Percentiles rank a stretch among this genome's conserved stretches.
Evolutionary conservation across 2,329 filamentous ascomycete genomes (phyloP).

Genomic region (Botrytis sinoallii): DNA sequence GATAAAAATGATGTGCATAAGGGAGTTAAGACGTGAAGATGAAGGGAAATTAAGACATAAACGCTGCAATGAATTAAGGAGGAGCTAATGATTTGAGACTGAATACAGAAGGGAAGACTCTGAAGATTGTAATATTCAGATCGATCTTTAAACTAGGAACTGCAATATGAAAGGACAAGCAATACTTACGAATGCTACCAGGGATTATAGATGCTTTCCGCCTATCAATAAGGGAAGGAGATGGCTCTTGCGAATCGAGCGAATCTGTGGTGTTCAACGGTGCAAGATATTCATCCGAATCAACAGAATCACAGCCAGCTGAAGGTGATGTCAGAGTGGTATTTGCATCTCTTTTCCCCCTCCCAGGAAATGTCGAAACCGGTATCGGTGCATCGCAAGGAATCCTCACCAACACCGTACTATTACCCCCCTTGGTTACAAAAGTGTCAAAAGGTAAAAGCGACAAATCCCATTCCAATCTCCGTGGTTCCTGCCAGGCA

Average conservation of each 20-base stretch:
- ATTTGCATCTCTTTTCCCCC: neutral
- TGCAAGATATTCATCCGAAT: neutral
- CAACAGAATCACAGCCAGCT: neutral
- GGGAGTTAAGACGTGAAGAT: neutral
- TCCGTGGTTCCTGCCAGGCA: conserved; percentile 23
- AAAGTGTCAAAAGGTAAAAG: conserved; percentile 26
- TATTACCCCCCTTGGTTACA: conserved; percentile 27
- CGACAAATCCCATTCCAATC: conserved; percentile 23
- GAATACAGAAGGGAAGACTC: neutral
- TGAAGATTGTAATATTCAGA: neutral
- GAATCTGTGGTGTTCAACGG: neutral
- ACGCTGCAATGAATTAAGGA: neutral
- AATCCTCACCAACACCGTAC: conserved; percentile 26
- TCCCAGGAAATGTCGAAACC: too few relatives aligned
- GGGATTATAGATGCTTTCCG: neutral
- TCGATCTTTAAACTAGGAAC: neutral
- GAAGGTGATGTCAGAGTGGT: neutral
- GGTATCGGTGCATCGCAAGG: conserved; percentile 21
- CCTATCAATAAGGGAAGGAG: neutral
- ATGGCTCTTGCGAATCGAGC: neutral
- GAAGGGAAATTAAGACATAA: neutral
- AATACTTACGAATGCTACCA: neutral
- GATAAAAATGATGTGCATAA: neutral
- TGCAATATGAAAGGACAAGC: neutral
- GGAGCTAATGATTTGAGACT: neutral